Conservation (phyloP, 345 rosid species). For the Theobroma cacao region DNA sequence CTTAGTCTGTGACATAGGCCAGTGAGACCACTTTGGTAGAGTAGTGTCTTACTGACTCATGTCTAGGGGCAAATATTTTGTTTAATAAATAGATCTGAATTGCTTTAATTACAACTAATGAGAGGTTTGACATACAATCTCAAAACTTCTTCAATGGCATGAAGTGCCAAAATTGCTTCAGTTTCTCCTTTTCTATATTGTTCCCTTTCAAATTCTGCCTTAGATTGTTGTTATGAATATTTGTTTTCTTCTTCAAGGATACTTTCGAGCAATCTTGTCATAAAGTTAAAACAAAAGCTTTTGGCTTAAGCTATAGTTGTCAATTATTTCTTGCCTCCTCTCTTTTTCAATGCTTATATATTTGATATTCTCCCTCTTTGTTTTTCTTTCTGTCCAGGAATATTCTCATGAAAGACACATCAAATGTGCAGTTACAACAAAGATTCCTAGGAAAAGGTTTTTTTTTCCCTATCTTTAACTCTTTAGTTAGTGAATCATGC, state of each 20-base stretch:
- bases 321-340: neutral
- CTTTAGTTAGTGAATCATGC: neutral
- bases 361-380: neutral
- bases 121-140: neutral
- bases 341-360: neutral
- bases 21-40: neutral
- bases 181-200: neutral
- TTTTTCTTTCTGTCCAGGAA: constrained; percentile 49
- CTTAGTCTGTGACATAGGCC: neutral
- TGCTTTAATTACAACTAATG: neutral
- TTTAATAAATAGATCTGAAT: too few relatives aligned
- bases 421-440: constrained; percentile 54
- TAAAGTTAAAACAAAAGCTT: neutral
- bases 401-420: constrained; percentile 42
- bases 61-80: neutral
- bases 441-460: constrained; percentile 54
- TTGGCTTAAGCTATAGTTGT: neutral
- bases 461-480: neutral
- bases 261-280: neutral
- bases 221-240: neutral
- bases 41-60: neutral
- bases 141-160: neutral
- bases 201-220: neutral
- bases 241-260: neutral
- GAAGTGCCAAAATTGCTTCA: neutral